These are phyloP conservation scores for Puccinellia tenuiflora DNA, from an alignment of 176 grass and related monocot genomes.

Conservation along the genomic window DNA sequence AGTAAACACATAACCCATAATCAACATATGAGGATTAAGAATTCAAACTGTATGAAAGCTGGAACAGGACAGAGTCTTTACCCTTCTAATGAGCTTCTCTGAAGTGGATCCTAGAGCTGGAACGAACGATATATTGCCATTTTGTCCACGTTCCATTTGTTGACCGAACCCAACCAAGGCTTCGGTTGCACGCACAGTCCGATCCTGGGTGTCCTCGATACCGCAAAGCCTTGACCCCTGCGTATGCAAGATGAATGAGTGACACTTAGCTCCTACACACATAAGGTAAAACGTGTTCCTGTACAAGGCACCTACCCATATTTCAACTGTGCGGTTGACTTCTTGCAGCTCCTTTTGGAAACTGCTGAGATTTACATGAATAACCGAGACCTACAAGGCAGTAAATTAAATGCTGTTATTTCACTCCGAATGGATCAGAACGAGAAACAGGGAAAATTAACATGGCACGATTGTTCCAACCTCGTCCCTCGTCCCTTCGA, in stretches of 20 bases:
- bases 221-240: conserved; percentile 66
- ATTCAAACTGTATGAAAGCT: neutral
- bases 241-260: conserved; percentile 15
- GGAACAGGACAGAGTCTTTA: neutral
- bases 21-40: neutral
- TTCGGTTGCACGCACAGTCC: conserved; percentile 44
- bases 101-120: neutral
- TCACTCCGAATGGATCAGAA: neutral
- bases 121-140: neutral
- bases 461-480: conserved; percentile 16
- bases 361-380: conserved; percentile 60
- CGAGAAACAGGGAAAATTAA: neutral
- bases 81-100: neutral
- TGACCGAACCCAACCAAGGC: conserved; percentile 48
- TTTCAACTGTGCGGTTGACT: conserved; percentile 55
- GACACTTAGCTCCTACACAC: neutral
- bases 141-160: conserved; percentile 35
- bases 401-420: neutral
- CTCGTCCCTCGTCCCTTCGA: conserved; percentile 65
- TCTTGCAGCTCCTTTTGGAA: conserved; percentile 67
- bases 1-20: neutral
- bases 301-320: conserved; percentile 51
- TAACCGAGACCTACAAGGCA: conserved; percentile 44
- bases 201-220: conserved; percentile 67
- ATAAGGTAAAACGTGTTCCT: neutral